Evolutionary conservation across 2,329 filamentous ascomycete genomes (phyloP).

Genomic region (Microsporum audouinii): DNA sequence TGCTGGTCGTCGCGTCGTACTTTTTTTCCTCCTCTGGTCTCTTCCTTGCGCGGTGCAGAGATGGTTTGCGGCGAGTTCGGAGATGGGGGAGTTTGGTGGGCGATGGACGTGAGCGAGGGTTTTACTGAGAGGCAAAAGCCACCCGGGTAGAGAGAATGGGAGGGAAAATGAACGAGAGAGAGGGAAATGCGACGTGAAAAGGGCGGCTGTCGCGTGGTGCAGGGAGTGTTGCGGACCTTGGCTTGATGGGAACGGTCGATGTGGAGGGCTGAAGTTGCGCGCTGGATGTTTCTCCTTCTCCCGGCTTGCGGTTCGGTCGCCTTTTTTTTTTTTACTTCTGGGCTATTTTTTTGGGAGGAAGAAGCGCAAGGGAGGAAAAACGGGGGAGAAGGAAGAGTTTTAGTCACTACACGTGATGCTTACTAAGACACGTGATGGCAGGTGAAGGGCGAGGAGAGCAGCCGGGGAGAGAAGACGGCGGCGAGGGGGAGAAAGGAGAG

Average conservation of each 20-base stretch:
- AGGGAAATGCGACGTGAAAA: constrained; percentile 9
- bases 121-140: constrained; percentile 13
- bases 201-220: constrained; percentile 20
- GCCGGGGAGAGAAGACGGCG: neutral
- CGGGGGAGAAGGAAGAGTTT: constrained; percentile 1
- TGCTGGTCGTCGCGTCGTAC: neutral
- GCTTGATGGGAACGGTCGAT: constrained; percentile 28
- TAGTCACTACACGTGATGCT: neutral
- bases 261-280: constrained; percentile 23
- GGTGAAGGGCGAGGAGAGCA: neutral
- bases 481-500: neutral
- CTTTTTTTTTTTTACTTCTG: neutral
- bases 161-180: constrained; percentile 15
- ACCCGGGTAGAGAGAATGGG: constrained; percentile 14
- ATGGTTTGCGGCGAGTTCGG: neutral
- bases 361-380: neutral
- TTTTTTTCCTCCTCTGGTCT: neutral
- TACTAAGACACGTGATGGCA: constrained; percentile 1
- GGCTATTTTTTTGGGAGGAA: neutral
- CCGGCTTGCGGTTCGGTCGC: constrained; percentile 8
- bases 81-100: constrained; percentile 12
- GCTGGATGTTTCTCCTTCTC: constrained; percentile 6
- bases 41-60: neutral
- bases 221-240: constrained; percentile 24
- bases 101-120: constrained; percentile 11